Percentiles rank a stretch among this genome's conserved stretches.
Evolutionary conservation across 2,329 filamentous ascomycete species (phyloP).

Genomic region (Ascochyta rabiei): DNA sequence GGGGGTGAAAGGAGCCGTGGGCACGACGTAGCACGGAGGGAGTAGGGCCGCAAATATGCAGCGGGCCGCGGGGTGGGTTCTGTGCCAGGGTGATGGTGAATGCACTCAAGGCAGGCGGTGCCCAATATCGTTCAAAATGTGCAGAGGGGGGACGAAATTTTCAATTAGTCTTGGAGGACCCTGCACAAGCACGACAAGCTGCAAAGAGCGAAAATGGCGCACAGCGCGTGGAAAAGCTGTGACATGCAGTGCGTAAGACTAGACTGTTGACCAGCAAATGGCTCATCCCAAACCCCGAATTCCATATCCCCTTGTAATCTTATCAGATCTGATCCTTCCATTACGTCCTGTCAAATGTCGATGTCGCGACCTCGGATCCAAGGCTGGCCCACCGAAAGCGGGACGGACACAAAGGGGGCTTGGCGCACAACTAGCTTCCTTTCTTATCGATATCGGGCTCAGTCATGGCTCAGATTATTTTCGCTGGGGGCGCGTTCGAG

Average conservation of each 20-base stretch:
- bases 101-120: conserved; percentile 34
- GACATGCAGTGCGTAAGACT: conserved; percentile 18
- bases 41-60: conserved; percentile 23
- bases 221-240: conserved; percentile 17
- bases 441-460: conserved; percentile 32
- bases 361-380: conserved; percentile 2
- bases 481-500: conserved; percentile 22
- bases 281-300: conserved; percentile 9
- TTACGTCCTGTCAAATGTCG: conserved; percentile 14
- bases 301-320: conserved; percentile 16
- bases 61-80: conserved; percentile 26
- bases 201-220: conserved; percentile 25
- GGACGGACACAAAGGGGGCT: conserved; percentile 2
- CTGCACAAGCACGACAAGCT: conserved; percentile 24
- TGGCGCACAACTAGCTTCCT: conserved; percentile 8
- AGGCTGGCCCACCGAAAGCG: conserved; percentile 14
- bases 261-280: conserved; percentile 27
- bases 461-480: conserved; percentile 31
- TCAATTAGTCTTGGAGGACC: conserved; percentile 35
- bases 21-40: conserved; percentile 28
- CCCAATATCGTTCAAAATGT: conserved; percentile 27
- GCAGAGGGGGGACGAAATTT: conserved; percentile 28
- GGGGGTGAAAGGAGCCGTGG: conserved; percentile 18
- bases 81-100: conserved; percentile 28
- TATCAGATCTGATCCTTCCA: conserved; percentile 37